phyloP scores from a whole-genome alignment of 345 rosid genomes.

The Eucalyptus microcorys region DNA sequence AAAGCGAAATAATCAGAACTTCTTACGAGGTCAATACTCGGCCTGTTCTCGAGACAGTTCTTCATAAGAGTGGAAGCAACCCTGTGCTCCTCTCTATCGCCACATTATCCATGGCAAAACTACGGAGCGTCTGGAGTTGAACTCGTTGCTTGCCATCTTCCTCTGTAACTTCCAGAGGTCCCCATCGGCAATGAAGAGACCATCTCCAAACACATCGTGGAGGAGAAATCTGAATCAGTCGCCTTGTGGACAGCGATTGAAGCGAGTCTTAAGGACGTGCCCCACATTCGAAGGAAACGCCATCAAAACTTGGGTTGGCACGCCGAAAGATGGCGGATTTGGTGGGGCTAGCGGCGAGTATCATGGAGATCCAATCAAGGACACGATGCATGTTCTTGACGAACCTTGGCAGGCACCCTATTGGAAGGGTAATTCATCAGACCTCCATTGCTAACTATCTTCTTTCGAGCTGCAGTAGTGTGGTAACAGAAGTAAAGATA shows the following conservation, averaged over 20 bases:
- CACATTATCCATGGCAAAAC: not conserved
- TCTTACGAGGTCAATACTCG: constrained; percentile 1
- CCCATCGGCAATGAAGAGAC: constrained; percentile 3
- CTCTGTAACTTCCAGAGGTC: constrained; percentile 11
- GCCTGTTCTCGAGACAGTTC: not conserved
- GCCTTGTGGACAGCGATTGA: not conserved
- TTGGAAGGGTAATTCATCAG: constrained; percentile 11
- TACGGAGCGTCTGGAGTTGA: constrained; percentile 8
- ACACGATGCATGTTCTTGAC: constrained; percentile 8
- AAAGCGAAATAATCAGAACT: constrained; percentile 4
- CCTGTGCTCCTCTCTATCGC: not conserved
- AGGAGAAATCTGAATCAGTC: not conserved
- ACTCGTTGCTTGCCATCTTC: constrained; percentile 5
- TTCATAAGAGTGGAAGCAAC: not conserved
- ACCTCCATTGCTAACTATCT: not conserved
- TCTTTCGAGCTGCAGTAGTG: not conserved
- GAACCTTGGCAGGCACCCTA: constrained; percentile 15
- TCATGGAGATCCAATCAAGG: constrained; percentile 16
- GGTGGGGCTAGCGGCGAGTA: constrained; percentile 1
- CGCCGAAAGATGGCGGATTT: not conserved
- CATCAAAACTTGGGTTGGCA: not conserved
- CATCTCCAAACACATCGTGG: not conserved
- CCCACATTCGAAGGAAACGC: not conserved
- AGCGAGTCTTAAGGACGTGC: not conserved
- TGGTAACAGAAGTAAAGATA: no score